These are phyloP conservation scores for Aspergillus taichungensis DNA, from an alignment of 495 filamentous ascomycete species.

Conservation along the genomic window DNA sequence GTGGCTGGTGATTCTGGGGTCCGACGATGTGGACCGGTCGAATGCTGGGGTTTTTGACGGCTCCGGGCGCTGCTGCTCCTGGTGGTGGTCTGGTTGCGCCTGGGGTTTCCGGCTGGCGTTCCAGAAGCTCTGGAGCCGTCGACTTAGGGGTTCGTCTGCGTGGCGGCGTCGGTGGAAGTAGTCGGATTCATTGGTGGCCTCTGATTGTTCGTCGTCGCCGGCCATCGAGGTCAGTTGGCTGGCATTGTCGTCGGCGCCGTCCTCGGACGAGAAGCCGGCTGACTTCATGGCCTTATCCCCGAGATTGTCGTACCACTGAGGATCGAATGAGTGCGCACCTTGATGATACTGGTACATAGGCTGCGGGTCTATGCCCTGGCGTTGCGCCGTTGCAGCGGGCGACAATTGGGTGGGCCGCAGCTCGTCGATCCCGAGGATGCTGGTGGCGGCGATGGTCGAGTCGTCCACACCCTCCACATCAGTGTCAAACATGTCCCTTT, in stretches of 20 bases:
- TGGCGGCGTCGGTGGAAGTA: conserved; percentile 19
- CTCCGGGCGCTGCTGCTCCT: conserved; percentile 5
- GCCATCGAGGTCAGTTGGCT: conserved; percentile 28
- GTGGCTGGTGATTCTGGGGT: conserved; percentile 20
- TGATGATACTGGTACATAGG: conserved; percentile 23
- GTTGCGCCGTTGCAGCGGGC: conserved; percentile 13
- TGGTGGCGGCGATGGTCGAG: conserved; percentile 37
- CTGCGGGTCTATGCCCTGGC: conserved; percentile 11
- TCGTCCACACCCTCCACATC: conserved; percentile 40
- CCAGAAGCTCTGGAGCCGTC: conserved; percentile 35
- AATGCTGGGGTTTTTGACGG: conserved; percentile 10
- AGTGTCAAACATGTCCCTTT: conserved; percentile 36
- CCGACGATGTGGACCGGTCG: conserved; percentile 10
- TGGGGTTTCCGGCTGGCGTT: conserved; percentile 24
- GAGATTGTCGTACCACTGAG: conserved; percentile 30
- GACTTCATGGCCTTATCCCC: conserved; percentile 30
- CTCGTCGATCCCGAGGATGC: conserved; percentile 30
- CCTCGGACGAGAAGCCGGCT: conserved; percentile 30
- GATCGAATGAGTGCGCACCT: conserved; percentile 16
- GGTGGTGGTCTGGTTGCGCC: conserved; percentile 10
- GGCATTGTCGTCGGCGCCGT: conserved; percentile 18
- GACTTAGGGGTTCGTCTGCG: conserved; percentile 32
- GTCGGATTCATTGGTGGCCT: conserved; percentile 22
- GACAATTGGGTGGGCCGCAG: conserved; percentile 16
- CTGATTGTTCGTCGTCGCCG: conserved; percentile 29